Conservation (phyloP, 805 yeast species). For the Suhomyces faveliae region DNA sequence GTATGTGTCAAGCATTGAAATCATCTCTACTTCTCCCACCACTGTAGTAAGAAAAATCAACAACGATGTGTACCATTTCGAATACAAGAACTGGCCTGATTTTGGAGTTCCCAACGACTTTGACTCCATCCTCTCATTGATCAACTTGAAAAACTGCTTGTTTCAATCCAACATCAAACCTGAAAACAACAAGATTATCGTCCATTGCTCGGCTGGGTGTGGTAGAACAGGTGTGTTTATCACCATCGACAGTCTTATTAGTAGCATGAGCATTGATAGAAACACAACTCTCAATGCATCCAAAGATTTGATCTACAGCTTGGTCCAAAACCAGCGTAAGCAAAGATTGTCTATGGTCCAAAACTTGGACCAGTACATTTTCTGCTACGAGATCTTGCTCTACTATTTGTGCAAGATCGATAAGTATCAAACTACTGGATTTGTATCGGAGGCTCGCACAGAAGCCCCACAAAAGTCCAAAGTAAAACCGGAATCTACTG, state of each 20-base stretch:
- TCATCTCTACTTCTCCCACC: conserved; percentile 2
- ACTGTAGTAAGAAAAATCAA: conserved; percentile 12
- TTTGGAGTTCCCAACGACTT: conserved; percentile 41
- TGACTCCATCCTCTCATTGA: conserved; percentile 30
- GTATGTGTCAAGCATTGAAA: conserved; percentile 4
- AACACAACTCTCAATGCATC: conserved; percentile 11
- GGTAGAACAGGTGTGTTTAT: conserved; percentile 69
- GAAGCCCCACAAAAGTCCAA: not conserved
- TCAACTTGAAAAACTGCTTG: conserved; percentile 31
- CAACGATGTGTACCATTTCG: conserved; percentile 35
- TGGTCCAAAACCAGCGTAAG: conserved; percentile 64
- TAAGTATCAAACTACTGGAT: conserved; percentile 1
- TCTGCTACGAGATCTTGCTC: conserved; percentile 66
- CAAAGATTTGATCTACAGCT: conserved; percentile 58
- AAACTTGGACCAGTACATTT: conserved; percentile 67
- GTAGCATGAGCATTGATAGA: conserved; percentile 11
- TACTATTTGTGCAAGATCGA: conserved; percentile 18
- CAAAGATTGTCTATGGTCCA: conserved; percentile 86
- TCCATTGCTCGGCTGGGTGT: conserved; percentile 61
- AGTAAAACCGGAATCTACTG: not conserved
- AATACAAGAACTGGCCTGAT: conserved; percentile 47
- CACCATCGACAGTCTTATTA: conserved; percentile 31
- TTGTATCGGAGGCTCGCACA: not conserved
- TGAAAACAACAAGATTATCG: conserved; percentile 15
- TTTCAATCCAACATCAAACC: conserved; percentile 8